Base-by-base conservation (phyloP, 1,284 basidiomycete species). In the Neolentinus lepideus region DNA sequence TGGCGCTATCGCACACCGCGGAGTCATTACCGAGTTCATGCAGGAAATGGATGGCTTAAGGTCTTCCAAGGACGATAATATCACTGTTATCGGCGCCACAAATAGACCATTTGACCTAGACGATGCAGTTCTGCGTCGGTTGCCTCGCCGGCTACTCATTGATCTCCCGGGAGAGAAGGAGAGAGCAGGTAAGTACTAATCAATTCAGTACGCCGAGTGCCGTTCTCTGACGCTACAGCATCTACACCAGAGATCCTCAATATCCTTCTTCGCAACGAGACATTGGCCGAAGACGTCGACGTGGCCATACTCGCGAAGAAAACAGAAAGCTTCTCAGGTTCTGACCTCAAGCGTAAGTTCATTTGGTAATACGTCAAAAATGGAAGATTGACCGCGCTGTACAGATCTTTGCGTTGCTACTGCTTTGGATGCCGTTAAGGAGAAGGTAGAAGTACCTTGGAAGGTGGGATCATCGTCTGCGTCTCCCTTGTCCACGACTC, bases 41-140 rank as follows among this genome's bases (percentile, higher is more conserved):
- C 94, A 98, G 68, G 94, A 97, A 68, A 98, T 98, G 94, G 95
- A 98, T 65, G 95, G 95, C 2, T 72, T 96, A 56, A 92, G 83
- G 65, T 82, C 87, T 8, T 87, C 84, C 27, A 81, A 80, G 64
- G 91, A 92, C 62, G 86, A 87, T 65, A 88, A 83, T 59, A 86
- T 98, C 53, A 88, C 97, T 52, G 89, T 98, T 51, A 94, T 98
- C 57, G 95, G 95, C 31, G 95, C 95, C 1, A 98, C 95, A 1
- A 98, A 98, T 68, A 73, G 90, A 60, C 90, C 90, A 1, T 92
- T 91, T 64, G 90, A 92, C 66, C 73, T 92, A 38, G 90, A 92
- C 63, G 90, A 92, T 68, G 90, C 90, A 21, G 88, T 95, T 10
- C 74, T 95, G 21, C 80, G 93, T 55, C 83, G 93, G 26, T 70